phyloP scores from a whole-genome alignment of 257 asterid species.

The Apocynum venetum region DNA sequence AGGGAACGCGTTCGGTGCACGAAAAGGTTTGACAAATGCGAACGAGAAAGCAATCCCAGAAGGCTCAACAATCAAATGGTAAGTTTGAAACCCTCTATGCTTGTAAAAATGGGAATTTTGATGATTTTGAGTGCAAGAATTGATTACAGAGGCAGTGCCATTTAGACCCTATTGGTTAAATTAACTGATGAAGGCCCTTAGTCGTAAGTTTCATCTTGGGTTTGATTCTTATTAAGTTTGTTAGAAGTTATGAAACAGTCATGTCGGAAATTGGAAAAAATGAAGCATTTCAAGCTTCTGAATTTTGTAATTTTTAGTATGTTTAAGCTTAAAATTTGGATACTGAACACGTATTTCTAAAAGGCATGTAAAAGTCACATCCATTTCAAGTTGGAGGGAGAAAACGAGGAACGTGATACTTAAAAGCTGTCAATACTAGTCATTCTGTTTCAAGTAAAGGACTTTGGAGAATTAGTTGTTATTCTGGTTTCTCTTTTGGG shows the following conservation, averaged over 20 bases:
- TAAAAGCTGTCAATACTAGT: not conserved
- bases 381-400: not conserved
- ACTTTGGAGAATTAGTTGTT: not conserved
- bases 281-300: not conserved
- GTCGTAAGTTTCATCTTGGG: not conserved
- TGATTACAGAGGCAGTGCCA: not conserved
- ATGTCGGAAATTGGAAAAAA: not conserved
- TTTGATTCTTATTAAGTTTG: not conserved
- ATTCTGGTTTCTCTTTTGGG: constrained; percentile 9
- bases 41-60: constrained; percentile 55
- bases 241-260: not conserved
- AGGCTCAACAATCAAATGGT: constrained; percentile 39
- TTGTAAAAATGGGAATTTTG: not conserved
- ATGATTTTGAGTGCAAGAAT: not conserved
- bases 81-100: not conserved
- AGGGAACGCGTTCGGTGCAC: not conserved
- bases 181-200: not conserved
- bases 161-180: not conserved
- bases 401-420: not conserved
- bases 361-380: not conserved
- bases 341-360: not conserved
- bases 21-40: constrained; percentile 36
- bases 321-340: not conserved
- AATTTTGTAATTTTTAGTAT: not conserved
- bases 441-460: not conserved